Evolutionary conservation across 1,284 basidiomycete genomes (phyloP).

Genomic region (Puccinia horiana): DNA sequence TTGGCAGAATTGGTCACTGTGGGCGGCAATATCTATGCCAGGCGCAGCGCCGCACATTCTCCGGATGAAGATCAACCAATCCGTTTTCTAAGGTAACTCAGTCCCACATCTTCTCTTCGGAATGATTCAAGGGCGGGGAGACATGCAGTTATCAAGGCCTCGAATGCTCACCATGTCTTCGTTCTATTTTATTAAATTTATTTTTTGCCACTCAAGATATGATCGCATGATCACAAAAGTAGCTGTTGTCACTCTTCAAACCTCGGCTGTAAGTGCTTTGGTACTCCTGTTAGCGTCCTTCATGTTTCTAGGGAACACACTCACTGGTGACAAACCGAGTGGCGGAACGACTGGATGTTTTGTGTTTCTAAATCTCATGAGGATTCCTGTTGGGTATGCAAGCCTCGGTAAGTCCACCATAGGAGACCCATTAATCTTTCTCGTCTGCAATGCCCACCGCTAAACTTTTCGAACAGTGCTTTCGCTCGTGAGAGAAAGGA

Average conservation of each 20-base stretch:
- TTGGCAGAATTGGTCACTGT: slow-evolving; percentile 3
- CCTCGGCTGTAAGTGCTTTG: slow-evolving; percentile 12
- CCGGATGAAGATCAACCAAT: not conserved
- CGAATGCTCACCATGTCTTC: not conserved
- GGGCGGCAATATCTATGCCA: not conserved
- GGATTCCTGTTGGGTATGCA: slow-evolving; percentile 1
- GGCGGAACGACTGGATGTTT: slow-evolving; percentile 5
- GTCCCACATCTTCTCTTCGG: not conserved
- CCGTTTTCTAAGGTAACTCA: slow-evolving; percentile 12
- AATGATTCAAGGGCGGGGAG: not conserved
- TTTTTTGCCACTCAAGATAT: not conserved
- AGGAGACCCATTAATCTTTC: no score
- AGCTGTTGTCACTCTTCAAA: slow-evolving; percentile 10
- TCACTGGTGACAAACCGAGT: not conserved
- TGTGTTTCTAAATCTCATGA: not conserved
- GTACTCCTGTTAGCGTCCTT: not conserved
- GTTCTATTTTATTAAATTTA: not conserved
- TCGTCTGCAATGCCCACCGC: not conserved
- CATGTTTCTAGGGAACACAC: not conserved
- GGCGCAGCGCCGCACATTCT: not conserved
- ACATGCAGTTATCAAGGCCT: not conserved
- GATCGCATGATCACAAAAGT: not conserved
- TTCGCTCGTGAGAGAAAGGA: slow-evolving; percentile 14
- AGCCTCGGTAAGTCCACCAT: slow-evolving; percentile 10
- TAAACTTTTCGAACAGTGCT: not conserved